Conservation (phyloP, 768 basidiomycete species). For the Leccinum variicolor region DNA sequence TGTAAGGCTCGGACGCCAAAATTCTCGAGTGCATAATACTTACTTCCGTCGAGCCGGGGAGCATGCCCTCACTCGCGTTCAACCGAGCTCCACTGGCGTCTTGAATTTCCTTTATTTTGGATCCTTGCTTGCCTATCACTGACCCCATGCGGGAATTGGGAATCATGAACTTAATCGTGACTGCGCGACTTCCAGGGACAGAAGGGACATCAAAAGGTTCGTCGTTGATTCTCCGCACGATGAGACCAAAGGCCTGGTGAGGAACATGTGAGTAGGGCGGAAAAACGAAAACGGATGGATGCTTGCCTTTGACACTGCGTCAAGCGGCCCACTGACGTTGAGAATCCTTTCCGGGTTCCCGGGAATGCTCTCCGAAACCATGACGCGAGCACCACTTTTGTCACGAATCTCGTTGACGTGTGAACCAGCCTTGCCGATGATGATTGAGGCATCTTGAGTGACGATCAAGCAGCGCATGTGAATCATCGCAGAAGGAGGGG, state of each 20-base stretch:
- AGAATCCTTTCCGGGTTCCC: slow-evolving; percentile 99
- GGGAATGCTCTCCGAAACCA: slow-evolving; percentile 97
- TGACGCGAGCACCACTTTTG: slow-evolving; percentile 93
- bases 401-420: slow-evolving; percentile 99
- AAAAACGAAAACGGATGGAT: background rate
- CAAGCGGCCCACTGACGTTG: slow-evolving; percentile 93
- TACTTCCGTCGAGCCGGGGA: slow-evolving; percentile 99
- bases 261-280: background rate
- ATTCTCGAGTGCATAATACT: slow-evolving; percentile 16
- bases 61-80: slow-evolving; percentile 97
- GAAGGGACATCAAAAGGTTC: slow-evolving; percentile 98
- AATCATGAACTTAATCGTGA: slow-evolving; percentile 99
- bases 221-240: slow-evolving; percentile 98
- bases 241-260: slow-evolving; percentile 91
- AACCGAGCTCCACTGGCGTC: slow-evolving; percentile 95
- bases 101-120: slow-evolving; percentile 99
- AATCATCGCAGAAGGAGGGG: slow-evolving; percentile 77
- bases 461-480: slow-evolving; percentile 99
- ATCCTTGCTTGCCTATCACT: slow-evolving; percentile 95
- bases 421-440: slow-evolving; percentile 92
- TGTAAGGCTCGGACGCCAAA: slow-evolving; percentile 6
- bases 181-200: slow-evolving; percentile 95
- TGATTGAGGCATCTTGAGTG: slow-evolving; percentile 98
- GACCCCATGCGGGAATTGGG: slow-evolving; percentile 99
- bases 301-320: slow-evolving; percentile 95